Conservation (phyloP, 1,284 basidiomycete genomes). For the Tylopilus sp. region DNA sequence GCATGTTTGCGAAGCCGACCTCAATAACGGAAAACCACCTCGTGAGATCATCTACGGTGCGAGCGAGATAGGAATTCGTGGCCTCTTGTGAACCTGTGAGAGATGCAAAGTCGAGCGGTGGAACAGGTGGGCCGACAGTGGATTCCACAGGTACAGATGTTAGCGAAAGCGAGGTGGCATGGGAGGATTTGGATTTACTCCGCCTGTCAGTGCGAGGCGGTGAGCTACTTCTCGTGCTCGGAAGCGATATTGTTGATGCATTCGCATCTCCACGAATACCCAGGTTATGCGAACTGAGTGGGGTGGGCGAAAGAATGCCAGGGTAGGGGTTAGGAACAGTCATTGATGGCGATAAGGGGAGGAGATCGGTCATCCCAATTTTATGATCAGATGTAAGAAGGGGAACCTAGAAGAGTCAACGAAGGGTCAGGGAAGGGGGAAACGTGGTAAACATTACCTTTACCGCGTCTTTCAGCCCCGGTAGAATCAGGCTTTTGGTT, state of each 20-base stretch:
- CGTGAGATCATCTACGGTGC: constrained; percentile 74
- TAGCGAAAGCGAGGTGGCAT: constrained; percentile 29
- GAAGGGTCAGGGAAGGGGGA: constrained; percentile 3
- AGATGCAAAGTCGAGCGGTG: constrained; percentile 64
- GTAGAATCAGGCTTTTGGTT: constrained; percentile 40
- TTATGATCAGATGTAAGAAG: constrained; percentile 64
- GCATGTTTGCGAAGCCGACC: constrained; percentile 59
- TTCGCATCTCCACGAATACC: constrained; percentile 31
- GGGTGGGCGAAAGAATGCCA: constrained; percentile 40
- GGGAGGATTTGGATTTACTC: constrained; percentile 26
- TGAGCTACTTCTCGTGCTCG: constrained; percentile 40
- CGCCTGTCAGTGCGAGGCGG: constrained; percentile 36
- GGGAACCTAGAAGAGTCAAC: constrained; percentile 45
- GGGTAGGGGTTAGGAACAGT: constrained; percentile 44
- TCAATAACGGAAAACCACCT: constrained; percentile 80
- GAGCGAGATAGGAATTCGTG: constrained; percentile 68
- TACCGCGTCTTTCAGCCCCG: constrained; percentile 65
- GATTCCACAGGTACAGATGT: constrained; percentile 31
- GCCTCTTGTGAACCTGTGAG: constrained; percentile 56
- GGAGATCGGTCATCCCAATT: constrained; percentile 61
- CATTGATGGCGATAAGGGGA: constrained; percentile 73
- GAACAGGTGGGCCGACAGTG: constrained; percentile 43
- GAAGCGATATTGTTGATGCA: constrained; percentile 33
- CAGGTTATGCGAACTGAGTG: constrained; percentile 34
- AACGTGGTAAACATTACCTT: constrained; percentile 44